phyloP scores from a whole-genome alignment of 345 rosid species.

The Eucalyptus cladocalyx region DNA sequence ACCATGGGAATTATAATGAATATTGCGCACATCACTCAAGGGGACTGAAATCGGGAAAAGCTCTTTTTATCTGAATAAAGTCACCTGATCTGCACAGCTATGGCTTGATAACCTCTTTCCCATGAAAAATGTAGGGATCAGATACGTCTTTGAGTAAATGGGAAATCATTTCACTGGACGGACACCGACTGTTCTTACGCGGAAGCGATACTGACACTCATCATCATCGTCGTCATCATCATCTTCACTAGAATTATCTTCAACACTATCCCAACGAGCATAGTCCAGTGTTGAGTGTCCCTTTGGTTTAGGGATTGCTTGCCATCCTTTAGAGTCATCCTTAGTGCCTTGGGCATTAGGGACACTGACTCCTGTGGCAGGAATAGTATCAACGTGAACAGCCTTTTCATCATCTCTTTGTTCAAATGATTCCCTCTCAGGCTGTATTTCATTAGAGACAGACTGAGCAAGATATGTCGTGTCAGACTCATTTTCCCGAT shows the following conservation, averaged over 20 bases:
- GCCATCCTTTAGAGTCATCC: slow-evolving; percentile 53
- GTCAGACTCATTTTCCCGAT: not conserved
- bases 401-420: slow-evolving; percentile 6
- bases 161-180: slow-evolving; percentile 58
- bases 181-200: slow-evolving; percentile 69
- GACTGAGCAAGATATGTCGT: not conserved
- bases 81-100: not conserved
- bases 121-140: not conserved
- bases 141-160: not conserved
- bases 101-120: not conserved
- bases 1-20: not conserved
- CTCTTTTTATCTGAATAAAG: not conserved
- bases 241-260: slow-evolving; percentile 76
- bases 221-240: slow-evolving; percentile 51
- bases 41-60: not conserved
- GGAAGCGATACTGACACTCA: slow-evolving; percentile 68
- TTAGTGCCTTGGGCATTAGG: slow-evolving; percentile 16
- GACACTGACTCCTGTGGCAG: slow-evolving; percentile 1
- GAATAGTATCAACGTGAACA: not conserved
- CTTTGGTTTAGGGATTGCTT: slow-evolving; percentile 93
- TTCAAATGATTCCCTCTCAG: not conserved
- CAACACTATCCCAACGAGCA: slow-evolving; percentile 77
- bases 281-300: slow-evolving; percentile 89
- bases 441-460: not conserved
- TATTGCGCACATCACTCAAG: not conserved